Percentiles rank a stretch among this genome's conserved stretches.
Conservation (phyloP, 352 stramenopile species). For the Phytophthora pini region DNA sequence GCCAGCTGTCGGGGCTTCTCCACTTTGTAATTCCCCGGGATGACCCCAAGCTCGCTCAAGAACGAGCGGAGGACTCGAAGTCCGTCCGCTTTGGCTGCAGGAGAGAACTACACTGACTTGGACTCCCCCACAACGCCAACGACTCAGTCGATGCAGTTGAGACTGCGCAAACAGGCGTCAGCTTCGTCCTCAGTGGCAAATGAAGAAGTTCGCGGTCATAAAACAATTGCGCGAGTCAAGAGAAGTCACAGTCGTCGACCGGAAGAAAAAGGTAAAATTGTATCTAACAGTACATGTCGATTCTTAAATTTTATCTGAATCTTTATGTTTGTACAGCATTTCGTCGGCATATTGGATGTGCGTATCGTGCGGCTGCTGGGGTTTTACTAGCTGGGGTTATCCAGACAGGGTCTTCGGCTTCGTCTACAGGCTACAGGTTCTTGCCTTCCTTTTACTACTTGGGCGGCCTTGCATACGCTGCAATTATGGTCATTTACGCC, state of each 20-base stretch:
- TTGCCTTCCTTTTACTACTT: conserved; percentile 70
- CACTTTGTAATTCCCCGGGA: conserved; percentile 1
- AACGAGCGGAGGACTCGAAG: conserved; percentile 5
- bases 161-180: conserved; percentile 38
- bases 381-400: conserved; percentile 65
- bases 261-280: conserved; percentile 31
- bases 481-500: conserved; percentile 73
- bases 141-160: conserved; percentile 42
- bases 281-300: not conserved
- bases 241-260: conserved; percentile 40
- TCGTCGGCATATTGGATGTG: conserved; percentile 42
- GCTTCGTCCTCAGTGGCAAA: conserved; percentile 18
- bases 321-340: conserved; percentile 34
- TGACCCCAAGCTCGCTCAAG: conserved; percentile 6
- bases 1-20: conserved; percentile 10
- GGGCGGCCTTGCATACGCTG: conserved; percentile 64
- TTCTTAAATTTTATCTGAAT: not conserved
- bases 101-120: conserved; percentile 34
- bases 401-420: conserved; percentile 51
- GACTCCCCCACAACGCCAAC: conserved; percentile 30
- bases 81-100: conserved; percentile 18
- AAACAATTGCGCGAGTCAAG: conserved; percentile 40
- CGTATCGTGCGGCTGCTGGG: conserved; percentile 56
- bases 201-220: conserved; percentile 14
- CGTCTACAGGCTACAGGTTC: conserved; percentile 46